A percentile compares a stretch with the other conserved stretches of the same genome.
Conservation (phyloP, 164 flowering plant genomes). For the Tinospora cordifolia region DNA sequence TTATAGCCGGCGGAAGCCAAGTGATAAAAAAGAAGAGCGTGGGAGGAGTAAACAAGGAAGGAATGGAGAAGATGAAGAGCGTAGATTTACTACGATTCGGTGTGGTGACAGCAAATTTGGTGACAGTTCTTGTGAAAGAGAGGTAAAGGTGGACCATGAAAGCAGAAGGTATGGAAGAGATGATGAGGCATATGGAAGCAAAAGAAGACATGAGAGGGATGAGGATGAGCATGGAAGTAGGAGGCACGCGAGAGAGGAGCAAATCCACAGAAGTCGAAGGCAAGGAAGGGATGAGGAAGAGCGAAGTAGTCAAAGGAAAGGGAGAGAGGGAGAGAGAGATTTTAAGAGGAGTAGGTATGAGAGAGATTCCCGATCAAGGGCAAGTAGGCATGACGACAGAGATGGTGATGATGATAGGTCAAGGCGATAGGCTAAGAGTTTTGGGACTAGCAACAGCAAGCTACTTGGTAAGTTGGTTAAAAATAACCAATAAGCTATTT, state of each 20-base stretch:
- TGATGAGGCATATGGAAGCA: neutral
- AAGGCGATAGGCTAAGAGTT: conserved; percentile 4
- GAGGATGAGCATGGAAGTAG: conserved; percentile 13
- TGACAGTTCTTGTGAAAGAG: conserved; percentile 1
- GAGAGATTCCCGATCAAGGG: conserved; percentile 28
- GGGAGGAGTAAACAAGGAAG: neutral
- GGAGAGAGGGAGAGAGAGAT: conserved; percentile 20
- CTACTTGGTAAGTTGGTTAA: conserved; percentile 11
- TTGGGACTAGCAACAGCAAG: neutral
- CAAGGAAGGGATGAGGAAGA: conserved; percentile 14
- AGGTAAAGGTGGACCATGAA: conserved; percentile 10
- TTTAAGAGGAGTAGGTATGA: conserved; percentile 41
- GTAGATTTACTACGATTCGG: neutral
- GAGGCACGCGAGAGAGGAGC: conserved; percentile 15
- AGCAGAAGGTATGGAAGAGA: neutral
- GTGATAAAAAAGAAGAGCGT: conserved; percentile 8
- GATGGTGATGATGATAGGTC: conserved; percentile 19
- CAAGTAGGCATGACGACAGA: conserved; percentile 24
- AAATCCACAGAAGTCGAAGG: conserved; percentile 13
- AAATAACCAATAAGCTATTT: neutral
- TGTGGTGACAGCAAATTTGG: conserved; percentile 9
- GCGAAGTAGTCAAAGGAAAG: conserved; percentile 13
- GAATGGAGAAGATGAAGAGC: conserved; percentile 6
- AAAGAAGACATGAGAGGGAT: conserved; percentile 6
- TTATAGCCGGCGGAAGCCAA: neutral